Evolutionary conservation across 1,139 yeast genomes (phyloP), one percentile per base, ranked within the genome.

Genomic region (Debaryomyces sp.): DNA sequence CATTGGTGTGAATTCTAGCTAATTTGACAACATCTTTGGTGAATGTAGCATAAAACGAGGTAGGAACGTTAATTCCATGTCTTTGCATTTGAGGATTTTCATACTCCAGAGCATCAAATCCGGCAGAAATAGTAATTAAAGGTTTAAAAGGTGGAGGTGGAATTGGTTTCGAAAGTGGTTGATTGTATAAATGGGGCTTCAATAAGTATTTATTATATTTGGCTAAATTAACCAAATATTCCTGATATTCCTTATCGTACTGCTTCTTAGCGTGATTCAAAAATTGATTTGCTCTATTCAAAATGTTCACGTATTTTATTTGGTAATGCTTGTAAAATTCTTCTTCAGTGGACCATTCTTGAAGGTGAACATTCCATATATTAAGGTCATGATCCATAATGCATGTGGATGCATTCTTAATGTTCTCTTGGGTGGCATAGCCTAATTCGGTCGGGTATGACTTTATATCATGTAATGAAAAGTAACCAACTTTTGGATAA

Each of bases 31-130:
- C 85, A 62, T 94, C 96, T 41, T 78, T 77, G 3, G 96, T 86
- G 59, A 89, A 89, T 35, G 77, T 78, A 22, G 89, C 78, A 63
- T 86, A 89, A 63, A 89, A 89, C 24, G 86, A 80, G 0, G 96
- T 88, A 4, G 96, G 96, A 4, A 89, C 92, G 56, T 86, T 85
- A 30, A 87, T 89, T 0, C 85, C 85, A 61, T 89, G 96, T 50
- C 96, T 75, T 66, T 89, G 96, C 96, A 89, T 89, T 50, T 85
- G 82, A 18, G 83, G 82, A 50, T 85, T 85, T 61, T 89, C 96
- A 62, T 82, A 85, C 63, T 89, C 96, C 26, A 90, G 85, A 2
- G 96, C 96, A 68, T 89, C 96, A 63, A 89, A 89, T 2, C 96
- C 96, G 0, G 96, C 94, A 38, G 95, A 87, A 2, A 89, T 76